A percentile compares a stretch with the other conserved stretches of the same genome.
Evolutionary conservation across 352 stramenopile genomes (phyloP).

Genomic region (Phytophthora quininea): DNA sequence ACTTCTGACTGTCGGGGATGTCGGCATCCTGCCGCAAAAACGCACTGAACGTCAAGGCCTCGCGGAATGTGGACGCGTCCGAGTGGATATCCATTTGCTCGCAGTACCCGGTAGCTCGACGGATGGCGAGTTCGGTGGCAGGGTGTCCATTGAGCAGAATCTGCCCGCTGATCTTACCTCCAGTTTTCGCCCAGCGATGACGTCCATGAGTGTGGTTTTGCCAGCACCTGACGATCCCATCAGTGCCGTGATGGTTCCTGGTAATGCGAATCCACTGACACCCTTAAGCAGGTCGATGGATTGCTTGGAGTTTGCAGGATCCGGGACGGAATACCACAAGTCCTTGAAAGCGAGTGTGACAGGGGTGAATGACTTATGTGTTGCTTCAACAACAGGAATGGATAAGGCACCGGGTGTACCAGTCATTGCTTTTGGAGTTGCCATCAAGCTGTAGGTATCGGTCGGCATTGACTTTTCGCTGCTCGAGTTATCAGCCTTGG

Average conservation of each 20-base stretch:
- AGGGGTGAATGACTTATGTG: conserved; percentile 44
- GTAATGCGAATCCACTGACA: conserved; percentile 43
- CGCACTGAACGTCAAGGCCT: conserved; percentile 85
- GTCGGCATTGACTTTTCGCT: not conserved
- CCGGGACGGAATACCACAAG: conserved; percentile 42
- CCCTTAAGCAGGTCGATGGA: conserved; percentile 43
- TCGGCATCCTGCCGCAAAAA: conserved; percentile 51
- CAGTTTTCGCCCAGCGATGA: conserved; percentile 88
- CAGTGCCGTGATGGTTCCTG: conserved; percentile 49
- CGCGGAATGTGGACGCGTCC: conserved; percentile 82
- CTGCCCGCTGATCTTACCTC: conserved; percentile 71
- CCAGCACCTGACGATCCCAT: conserved; percentile 69
- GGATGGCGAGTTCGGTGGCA: conserved; percentile 30
- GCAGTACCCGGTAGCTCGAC: conserved; percentile 41
- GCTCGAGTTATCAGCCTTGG: not conserved
- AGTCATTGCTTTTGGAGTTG: conserved; percentile 3
- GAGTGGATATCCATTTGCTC: conserved; percentile 88
- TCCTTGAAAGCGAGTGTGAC: conserved; percentile 45
- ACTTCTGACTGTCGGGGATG: conserved; percentile 24
- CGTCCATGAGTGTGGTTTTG: conserved; percentile 93
- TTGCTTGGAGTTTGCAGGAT: conserved; percentile 22
- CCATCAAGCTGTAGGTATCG: conserved; percentile 4
- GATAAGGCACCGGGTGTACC: not conserved
- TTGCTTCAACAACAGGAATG: conserved; percentile 41
- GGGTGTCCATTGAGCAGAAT: conserved; percentile 84